Percentiles rank a stretch among this genome's conserved stretches.
Conservation (phyloP, 75 land plant genomes). For the Selaginella tamariscina region DNA sequence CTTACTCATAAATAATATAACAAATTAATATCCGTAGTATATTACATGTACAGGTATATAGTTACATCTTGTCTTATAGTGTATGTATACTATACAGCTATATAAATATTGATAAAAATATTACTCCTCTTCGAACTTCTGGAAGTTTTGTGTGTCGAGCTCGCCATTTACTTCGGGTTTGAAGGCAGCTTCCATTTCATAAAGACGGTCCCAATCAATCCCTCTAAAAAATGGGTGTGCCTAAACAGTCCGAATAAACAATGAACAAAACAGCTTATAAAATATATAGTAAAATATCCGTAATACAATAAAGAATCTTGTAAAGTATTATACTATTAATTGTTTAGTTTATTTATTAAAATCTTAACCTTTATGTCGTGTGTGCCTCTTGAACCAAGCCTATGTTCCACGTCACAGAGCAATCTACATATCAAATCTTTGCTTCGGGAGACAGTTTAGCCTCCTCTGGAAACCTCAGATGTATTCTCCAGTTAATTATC, state of each 20-base stretch:
- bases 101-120: neutral
- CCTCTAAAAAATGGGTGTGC: slow-evolving; percentile 45
- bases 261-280: neutral
- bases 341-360: too few relatives aligned
- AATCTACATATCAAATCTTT: slow-evolving; percentile 47
- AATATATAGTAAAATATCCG: too few relatives aligned
- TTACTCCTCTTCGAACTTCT: slow-evolving; percentile 3
- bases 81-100: too few relatives aligned
- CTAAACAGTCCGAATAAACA: slow-evolving; percentile 11
- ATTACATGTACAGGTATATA: neutral
- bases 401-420: slow-evolving; percentile 45
- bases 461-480: slow-evolving; percentile 56
- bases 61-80: neutral
- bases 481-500: slow-evolving; percentile 56
- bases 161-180: slow-evolving; percentile 11
- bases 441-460: slow-evolving; percentile 47
- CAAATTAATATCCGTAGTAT: neutral
- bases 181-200: slow-evolving; percentile 6
- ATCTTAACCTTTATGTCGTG: slow-evolving; percentile 56
- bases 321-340: too few relatives aligned
- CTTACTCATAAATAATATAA: neutral
- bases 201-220: slow-evolving; percentile 1
- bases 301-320: too few relatives aligned
- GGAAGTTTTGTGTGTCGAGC: slow-evolving; percentile 7
- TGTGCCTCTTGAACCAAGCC: slow-evolving; percentile 54